These are phyloP conservation scores for Blastosporella zonata DNA, from an alignment of 1,284 basidiomycete species.

Conservation along the genomic window DNA sequence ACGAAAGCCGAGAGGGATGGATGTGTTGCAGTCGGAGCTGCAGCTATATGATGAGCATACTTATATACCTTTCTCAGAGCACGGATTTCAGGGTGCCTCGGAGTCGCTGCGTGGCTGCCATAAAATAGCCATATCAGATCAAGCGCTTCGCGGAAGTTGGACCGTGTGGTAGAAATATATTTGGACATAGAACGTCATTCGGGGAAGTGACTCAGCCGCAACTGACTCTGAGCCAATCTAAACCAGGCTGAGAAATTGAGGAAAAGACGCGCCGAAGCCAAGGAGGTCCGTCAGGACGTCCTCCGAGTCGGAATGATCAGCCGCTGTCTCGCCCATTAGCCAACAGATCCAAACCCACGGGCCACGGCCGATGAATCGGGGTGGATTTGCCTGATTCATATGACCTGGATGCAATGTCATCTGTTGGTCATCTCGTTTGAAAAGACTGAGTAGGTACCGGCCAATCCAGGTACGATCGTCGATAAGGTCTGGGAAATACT, in stretches of 20 bases:
- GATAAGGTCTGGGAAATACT: too few relatives aligned
- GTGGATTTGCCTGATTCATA: too few relatives aligned
- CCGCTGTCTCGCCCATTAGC: too few relatives aligned
- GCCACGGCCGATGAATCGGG: background rate
- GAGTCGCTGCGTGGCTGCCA: background rate
- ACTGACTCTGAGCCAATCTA: too few relatives aligned
- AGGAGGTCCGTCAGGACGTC: background rate
- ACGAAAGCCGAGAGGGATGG: background rate
- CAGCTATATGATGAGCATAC: background rate
- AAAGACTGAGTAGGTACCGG: too few relatives aligned
- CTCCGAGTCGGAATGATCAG: constrained; percentile 10
- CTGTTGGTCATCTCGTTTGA: background rate
- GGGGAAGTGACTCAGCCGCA: background rate
- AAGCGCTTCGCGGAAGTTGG: background rate
- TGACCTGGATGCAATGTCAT: background rate
- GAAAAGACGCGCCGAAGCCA: too few relatives aligned
- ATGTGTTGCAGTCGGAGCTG: background rate
- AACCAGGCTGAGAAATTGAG: too few relatives aligned
- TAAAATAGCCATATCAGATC: background rate
- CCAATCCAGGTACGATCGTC: too few relatives aligned
- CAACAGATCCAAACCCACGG: background rate
- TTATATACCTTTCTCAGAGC: background rate
- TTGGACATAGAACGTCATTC: background rate
- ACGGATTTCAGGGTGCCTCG: too few relatives aligned
- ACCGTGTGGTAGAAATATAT: background rate